Percentiles rank a stretch among this genome's conserved stretches.
These are phyloP conservation scores for Proliferodiscus dingleyae DNA, from an alignment of 2,329 filamentous ascomycete genomes.

Conservation along the genomic window DNA sequence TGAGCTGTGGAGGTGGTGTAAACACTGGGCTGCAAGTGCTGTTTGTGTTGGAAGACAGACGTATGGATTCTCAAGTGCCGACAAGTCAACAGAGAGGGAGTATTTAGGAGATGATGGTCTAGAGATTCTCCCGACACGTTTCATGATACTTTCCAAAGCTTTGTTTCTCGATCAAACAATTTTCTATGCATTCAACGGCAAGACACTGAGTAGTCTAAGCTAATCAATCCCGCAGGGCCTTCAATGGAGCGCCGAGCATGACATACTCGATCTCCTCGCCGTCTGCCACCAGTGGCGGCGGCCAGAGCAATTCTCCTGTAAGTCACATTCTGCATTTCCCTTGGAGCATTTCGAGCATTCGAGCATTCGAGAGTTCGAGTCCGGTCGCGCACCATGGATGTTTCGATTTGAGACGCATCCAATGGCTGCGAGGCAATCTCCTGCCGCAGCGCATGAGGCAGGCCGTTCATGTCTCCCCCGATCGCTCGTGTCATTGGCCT, in stretches of 20 bases:
- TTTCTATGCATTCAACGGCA: slow-evolving; percentile 13
- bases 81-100: background rate
- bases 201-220: slow-evolving; percentile 1
- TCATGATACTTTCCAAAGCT: background rate
- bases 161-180: no score
- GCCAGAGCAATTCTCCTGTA: slow-evolving; percentile 56
- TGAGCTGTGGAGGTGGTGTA: background rate
- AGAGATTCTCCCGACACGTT: no score
- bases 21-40: background rate
- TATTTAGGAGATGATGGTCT: background rate
- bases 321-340: slow-evolving; percentile 33
- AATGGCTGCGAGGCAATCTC: no score
- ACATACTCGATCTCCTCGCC: slow-evolving; percentile 60
- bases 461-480: no score
- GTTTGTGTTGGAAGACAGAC: no score
- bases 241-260: slow-evolving; percentile 34
- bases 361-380: no score
- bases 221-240: slow-evolving; percentile 20
- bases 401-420: no score
- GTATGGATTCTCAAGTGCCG: background rate
- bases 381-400: no score
- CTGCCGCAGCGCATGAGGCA: no score
- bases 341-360: background rate
- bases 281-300: slow-evolving; percentile 56
- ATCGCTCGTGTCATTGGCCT: no score